Evolutionary conservation across 2,329 filamentous ascomycete genomes (phyloP).

Genomic region (Pseudogymnoascus sp.): DNA sequence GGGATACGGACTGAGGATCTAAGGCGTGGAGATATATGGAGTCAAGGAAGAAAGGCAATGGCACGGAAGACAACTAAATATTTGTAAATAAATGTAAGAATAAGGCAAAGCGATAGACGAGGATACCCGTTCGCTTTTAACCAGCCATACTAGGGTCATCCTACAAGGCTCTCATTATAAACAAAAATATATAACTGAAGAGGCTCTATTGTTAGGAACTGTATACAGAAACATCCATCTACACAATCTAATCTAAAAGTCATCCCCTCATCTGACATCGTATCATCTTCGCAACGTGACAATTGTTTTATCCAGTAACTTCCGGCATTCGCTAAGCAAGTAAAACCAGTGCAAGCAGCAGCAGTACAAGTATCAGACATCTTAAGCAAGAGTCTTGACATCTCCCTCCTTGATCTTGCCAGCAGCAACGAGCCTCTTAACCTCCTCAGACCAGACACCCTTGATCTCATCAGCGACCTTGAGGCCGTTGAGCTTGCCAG

Average conservation of each 20-base stretch:
- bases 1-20: not conserved
- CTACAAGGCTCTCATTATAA: not conserved
- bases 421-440: slow-evolving; percentile 66
- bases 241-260: slow-evolving; percentile 2
- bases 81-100: not conserved
- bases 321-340: slow-evolving; percentile 2
- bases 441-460: slow-evolving; percentile 69
- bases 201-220: not conserved
- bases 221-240: slow-evolving; percentile 2
- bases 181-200: not conserved
- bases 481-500: slow-evolving; percentile 68
- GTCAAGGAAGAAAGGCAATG: not conserved
- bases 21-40: not conserved
- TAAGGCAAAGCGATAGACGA: not conserved
- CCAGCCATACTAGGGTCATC: not conserved
- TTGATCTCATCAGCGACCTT: slow-evolving; percentile 82
- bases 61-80: not conserved
- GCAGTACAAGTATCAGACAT: not conserved
- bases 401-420: slow-evolving; percentile 85
- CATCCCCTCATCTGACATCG: not conserved
- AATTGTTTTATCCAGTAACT: slow-evolving; percentile 16
- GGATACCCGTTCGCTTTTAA: not conserved
- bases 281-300: slow-evolving; percentile 11
- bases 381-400: slow-evolving; percentile 51
- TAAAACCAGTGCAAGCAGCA: not conserved